Base-by-base conservation (phyloP, 257 asterid genomes). In the Gentiana macrophylla region DNA sequence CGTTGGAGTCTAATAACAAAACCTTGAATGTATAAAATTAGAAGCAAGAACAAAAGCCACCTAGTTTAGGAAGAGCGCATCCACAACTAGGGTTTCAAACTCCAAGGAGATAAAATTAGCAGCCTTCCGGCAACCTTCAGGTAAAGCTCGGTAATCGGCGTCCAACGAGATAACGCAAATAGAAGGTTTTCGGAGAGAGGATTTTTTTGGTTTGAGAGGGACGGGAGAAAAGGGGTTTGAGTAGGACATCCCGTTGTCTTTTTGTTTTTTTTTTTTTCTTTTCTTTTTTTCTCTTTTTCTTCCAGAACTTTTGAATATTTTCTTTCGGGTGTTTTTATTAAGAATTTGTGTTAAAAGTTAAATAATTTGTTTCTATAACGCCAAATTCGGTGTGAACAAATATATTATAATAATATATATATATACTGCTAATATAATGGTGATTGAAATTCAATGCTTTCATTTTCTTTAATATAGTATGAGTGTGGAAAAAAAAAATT, bases 101-200 rank as follows among this genome's bases (percentile, higher is more conserved):
- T 38, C 66, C 45, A 61, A 60, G 67, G 73, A 63, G 49, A 55
- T 32, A 52, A 33, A 43, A n/a, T 59, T 35, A 61, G 51, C 15
- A 38, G 57, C 4, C 59, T 62, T 55, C 76, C 76, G 70, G 75
- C 50, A 50, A 44, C 7, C 4, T 36, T 43, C 62, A 10, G 59
- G 11, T 24, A 32, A 50, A 55, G 70, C 38, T 38, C 8, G 9
- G 38, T 33, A 62, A 50, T 12, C 60, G 60, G 37, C 70, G 78
- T 68, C 78, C 73, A 54, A 68, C 76, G 78, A 80, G 59, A 73
- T 67, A 80, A 52, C 24, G 72, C 24, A 57, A 56, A 24, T 24
- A 24, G 24, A 24, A 24, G 24, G 24, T 24, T 24, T 24, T 24
- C 24, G 24, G 24, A 24, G 24, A 24, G 24, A 49, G 77, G 82